Percentiles rank a stretch among this genome's conserved stretches.
phyloP scores from a whole-genome alignment of 768 basidiomycete species.

The Leucosporidium scottii region DNA sequence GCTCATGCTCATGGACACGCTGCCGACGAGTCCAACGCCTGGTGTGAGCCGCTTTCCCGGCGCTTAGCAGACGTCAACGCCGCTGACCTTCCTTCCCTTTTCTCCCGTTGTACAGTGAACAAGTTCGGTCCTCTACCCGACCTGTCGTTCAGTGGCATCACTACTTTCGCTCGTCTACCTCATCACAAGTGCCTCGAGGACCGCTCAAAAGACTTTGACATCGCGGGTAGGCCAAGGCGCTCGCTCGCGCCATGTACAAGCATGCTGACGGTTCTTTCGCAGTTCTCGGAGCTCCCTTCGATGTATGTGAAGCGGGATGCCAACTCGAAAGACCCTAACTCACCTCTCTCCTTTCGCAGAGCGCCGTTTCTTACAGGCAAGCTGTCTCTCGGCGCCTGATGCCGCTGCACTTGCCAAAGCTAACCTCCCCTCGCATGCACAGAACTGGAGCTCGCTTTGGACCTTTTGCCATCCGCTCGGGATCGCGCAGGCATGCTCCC shows the following conservation, averaged over 20 bases:
- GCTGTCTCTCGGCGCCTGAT: constrained; percentile 42
- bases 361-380: constrained; percentile 64
- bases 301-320: background rate
- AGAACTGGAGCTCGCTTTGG: constrained; percentile 62
- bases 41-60: no score
- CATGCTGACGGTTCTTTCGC: background rate
- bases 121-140: constrained; percentile 73
- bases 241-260: background rate
- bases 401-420: background rate
- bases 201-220: constrained; percentile 34
- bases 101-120: background rate
- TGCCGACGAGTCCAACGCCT: no score
- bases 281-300: background rate
- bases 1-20: no score
- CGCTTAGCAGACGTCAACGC: no score
- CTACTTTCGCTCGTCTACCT: constrained; percentile 74
- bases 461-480: constrained; percentile 73
- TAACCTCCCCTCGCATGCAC: background rate
- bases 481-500: constrained; percentile 52
- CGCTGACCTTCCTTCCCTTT: no score
- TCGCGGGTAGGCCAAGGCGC: background rate
- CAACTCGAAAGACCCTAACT: constrained; percentile 14
- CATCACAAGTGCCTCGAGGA: constrained; percentile 66
- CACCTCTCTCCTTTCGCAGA: constrained; percentile 45
- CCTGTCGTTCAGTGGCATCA: constrained; percentile 68